Conservation (phyloP, 352 stramenopile genomes). For the Phytophthora vignae region DNA sequence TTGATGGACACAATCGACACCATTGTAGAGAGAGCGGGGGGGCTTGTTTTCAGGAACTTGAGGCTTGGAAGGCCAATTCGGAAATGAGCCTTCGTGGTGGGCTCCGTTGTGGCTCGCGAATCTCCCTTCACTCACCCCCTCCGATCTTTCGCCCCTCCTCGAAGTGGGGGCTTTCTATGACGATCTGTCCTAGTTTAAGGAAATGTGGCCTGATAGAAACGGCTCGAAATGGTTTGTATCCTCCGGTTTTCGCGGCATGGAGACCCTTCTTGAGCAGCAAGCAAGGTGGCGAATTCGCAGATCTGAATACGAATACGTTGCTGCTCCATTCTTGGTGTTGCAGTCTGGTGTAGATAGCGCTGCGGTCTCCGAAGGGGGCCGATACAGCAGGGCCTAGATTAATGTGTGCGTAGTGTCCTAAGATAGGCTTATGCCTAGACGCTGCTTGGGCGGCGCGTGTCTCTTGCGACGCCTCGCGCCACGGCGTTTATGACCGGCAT, state of each 20-base stretch:
- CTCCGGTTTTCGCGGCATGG: too few species aligned
- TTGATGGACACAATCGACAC: slow-evolving; percentile 91
- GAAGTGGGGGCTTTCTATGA: slow-evolving; percentile 1
- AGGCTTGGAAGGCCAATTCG: slow-evolving; percentile 31
- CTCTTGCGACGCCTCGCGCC: background rate
- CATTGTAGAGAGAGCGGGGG: slow-evolving; percentile 30
- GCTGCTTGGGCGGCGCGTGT: background rate
- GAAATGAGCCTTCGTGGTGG: too few species aligned
- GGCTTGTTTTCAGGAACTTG: slow-evolving; percentile 41
- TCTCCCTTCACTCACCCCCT: slow-evolving; percentile 13
- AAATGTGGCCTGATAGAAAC: background rate
- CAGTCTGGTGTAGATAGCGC: too few species aligned
- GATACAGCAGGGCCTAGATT: too few species aligned
- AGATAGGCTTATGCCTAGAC: too few species aligned
- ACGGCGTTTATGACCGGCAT: background rate
- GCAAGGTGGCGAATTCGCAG: background rate
- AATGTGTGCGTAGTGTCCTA: too few species aligned
- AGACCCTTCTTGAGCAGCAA: background rate
- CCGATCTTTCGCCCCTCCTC: slow-evolving; percentile 20
- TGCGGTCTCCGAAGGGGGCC: too few species aligned
- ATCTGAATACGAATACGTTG: background rate
- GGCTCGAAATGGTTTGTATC: slow-evolving; percentile 5
- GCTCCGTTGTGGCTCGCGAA: too few species aligned
- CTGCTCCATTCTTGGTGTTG: too few species aligned
- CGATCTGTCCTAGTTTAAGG: slow-evolving; percentile 2